Evolutionary conservation across 441 rosid species (phyloP), one percentile per base, ranked within the genome.

Genomic region (Populus hybrid): DNA sequence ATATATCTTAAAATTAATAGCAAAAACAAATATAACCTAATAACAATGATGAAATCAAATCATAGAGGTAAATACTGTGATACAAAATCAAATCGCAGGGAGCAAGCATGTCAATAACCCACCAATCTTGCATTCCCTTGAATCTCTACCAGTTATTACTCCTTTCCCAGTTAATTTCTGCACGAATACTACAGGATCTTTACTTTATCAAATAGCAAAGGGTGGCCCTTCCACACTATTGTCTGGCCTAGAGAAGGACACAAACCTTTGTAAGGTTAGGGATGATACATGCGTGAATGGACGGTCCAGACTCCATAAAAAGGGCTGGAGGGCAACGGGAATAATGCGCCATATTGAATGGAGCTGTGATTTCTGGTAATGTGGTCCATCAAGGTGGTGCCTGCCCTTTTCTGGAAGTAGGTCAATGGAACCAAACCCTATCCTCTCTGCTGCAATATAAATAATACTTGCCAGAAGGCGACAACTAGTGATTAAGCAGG

Each of bases 381-480:
- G 86, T 85, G 89, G 90, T 86, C 93, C 91, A 78, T 78, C 65
- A 63, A 63, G 50, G 74, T 31, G 33, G 36, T 80, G 72, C 76
- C 33, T 31, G 59, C 70, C 72, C 68, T 68, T 77, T 71, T 69
- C 68, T 84, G 69, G 38, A 75, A 74, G 85, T 77, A 79, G 31
- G 68, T 75, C 69, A 21, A 75, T 73, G 83, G 72, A 79, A 69
- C 71, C 80, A 26, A 75, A 61, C 50, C 33, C 65, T 63, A 23
- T 21, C 75, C 56, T 64, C n/a, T 18, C n/a, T 53, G 16, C 50
- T 2, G 56, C 56, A 14, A 50, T 6, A 53, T 53, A 4, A 3
- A 18, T 18, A 53, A 14, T 14, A 16, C 21, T 53, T 18, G 50
- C 50, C 50, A 42, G 50, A 42, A 9, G 50, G 50, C 50, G 50